These are phyloP conservation scores for Yarrowia osloensis DNA, from an alignment of 805 yeast genomes.

Conservation along the genomic window DNA sequence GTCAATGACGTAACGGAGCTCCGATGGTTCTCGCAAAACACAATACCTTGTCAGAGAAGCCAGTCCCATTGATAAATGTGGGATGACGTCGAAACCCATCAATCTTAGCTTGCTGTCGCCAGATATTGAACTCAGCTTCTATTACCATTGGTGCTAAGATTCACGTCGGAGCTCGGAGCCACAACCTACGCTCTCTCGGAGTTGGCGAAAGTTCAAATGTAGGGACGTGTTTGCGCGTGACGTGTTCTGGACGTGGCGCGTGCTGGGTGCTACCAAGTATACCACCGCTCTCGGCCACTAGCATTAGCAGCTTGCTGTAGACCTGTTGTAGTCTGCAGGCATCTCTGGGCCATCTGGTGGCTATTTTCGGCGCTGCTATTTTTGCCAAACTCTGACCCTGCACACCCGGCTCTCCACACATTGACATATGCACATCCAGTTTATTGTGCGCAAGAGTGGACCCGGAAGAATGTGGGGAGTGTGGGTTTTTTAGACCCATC, in stretches of 20 bases:
- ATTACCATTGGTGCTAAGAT: not conserved
- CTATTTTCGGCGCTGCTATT: not conserved
- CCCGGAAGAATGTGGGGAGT: not conserved
- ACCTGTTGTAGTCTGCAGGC: too few species aligned
- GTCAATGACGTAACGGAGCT: too few species aligned
- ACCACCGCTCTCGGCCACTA: too few species aligned
- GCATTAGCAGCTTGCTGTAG: too few species aligned
- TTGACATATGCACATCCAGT: slow-evolving; percentile 9
- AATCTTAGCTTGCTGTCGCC: not conserved
- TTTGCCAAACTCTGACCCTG: slow-evolving; percentile 3
- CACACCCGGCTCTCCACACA: not conserved
- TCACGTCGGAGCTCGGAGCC: not conserved
- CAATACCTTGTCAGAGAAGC: too few species aligned
- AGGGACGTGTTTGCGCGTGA: not conserved
- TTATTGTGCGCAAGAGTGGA: not conserved
- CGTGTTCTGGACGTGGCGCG: too few species aligned
- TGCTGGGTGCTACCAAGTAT: too few species aligned
- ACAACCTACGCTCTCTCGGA: not conserved
- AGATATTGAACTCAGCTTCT: not conserved
- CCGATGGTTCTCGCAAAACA: too few species aligned
- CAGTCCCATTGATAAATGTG: not conserved
- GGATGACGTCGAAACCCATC: not conserved
- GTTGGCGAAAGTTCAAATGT: too few species aligned
- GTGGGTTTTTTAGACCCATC: not conserved
- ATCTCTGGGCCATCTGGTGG: too few species aligned